Conservation (phyloP, 2,329 filamentous ascomycete species). For the Plectosphaerella cucumerina region DNA sequence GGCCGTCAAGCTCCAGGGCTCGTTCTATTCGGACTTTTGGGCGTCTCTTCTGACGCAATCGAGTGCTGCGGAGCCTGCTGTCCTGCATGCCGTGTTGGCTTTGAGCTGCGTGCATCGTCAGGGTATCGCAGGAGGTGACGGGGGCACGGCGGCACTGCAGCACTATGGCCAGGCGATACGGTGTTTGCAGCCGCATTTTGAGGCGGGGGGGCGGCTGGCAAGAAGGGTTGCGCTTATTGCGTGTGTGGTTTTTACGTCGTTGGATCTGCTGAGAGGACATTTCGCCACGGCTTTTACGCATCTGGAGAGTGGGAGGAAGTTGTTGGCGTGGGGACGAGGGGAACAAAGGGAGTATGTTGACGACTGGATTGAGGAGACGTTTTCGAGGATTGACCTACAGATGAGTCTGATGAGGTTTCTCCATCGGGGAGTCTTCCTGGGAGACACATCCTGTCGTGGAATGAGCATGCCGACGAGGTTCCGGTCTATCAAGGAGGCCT, state of each 20-base stretch:
- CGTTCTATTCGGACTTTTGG: constrained; percentile 33
- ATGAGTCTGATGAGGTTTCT: constrained; percentile 15
- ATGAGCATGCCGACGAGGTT: not conserved
- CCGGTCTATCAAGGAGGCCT: constrained; percentile 2
- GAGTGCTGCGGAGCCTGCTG: constrained; percentile 28
- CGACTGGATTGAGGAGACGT: constrained; percentile 37
- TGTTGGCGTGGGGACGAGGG: constrained; percentile 21
- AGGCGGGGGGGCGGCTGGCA: constrained; percentile 18
- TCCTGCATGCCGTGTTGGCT: constrained; percentile 34
- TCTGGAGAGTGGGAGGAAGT: constrained; percentile 35
- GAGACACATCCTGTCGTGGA: not conserved
- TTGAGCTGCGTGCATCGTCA: constrained; percentile 28
- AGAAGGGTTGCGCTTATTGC: constrained; percentile 31
- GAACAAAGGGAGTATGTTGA: constrained; percentile 27
- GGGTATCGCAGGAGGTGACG: not conserved
- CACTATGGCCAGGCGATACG: constrained; percentile 33
- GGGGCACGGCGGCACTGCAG: constrained; percentile 14
- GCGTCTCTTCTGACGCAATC: constrained; percentile 29
- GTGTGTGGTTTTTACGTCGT: constrained; percentile 29
- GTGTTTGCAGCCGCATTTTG: constrained; percentile 28
- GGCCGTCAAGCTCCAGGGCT: constrained; percentile 28
- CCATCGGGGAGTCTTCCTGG: not conserved
- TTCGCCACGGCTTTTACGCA: constrained; percentile 32
- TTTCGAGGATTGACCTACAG: constrained; percentile 26
- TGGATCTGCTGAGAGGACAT: constrained; percentile 30